Base-by-base conservation (phyloP, 2,329 filamentous ascomycete genomes). In the Cryphonectria nitschkei region DNA sequence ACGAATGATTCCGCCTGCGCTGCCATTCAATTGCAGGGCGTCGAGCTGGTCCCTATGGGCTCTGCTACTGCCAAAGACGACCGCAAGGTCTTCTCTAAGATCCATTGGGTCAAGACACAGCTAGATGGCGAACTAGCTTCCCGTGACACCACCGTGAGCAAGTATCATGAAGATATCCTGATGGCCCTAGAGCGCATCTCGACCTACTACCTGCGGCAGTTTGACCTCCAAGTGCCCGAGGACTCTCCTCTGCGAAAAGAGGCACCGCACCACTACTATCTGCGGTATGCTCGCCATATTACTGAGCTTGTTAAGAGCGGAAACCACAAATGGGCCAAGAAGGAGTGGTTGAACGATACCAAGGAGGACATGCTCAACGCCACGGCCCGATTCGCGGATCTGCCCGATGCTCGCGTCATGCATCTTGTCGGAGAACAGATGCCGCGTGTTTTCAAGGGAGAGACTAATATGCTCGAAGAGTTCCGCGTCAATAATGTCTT, bases 381-480 rank as follows among this genome's bases (percentile, higher is more conserved):
- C 9, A 72, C 68, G 29, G 46, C 16, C 11, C 50, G 43, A 43
- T 68, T 61, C 4, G 16, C 13, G 8, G 2, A 39, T 22, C 65
- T 67, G 26, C 65, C 72, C 1, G 74, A 74, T 2, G 56, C 79
- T 9, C 75, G 76, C 22, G 64, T 79, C 1, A 65, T 78, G 1
- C 65, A 75, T 4, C 74, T 75, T 0, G 76, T 79, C 0, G 76
- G 81, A 3, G 77, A 80, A 22, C 76, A 76, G 16, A 65, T 83
- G 6, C 70, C 77, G 0, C 73, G 74, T 6, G 74, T 79, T 2
- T 73, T 83, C 7, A 73, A 77, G 1, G 78, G 77, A 7, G 74
- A 78, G 26, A 75, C 60, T 7, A 78, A 73, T 22, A 76, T 80
- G 50, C 73, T 81, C 7, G 80, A 82, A 67, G 72, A 76, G 2